Conservation (phyloP, 805 yeast genomes). For the Wickerhamomyces strasburgensis region DNA sequence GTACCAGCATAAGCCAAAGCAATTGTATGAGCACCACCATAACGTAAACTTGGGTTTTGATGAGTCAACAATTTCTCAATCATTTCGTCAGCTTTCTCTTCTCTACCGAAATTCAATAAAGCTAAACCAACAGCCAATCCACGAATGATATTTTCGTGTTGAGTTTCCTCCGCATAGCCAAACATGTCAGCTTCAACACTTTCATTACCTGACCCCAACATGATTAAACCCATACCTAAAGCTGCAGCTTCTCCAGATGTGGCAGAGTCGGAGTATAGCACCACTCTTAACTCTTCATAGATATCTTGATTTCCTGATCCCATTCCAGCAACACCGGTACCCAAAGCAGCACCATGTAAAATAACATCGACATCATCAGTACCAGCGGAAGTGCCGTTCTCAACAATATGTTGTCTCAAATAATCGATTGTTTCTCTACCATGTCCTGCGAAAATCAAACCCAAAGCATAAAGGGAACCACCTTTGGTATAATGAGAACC, state of each 20-base stretch:
- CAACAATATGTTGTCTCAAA: slow-evolving; percentile 66
- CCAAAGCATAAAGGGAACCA: slow-evolving; percentile 90
- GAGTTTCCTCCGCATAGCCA: slow-evolving; percentile 88
- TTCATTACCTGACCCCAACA: slow-evolving; percentile 85
- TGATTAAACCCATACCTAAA: slow-evolving; percentile 89
- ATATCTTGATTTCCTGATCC: slow-evolving; percentile 70
- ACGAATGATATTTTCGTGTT: slow-evolving; percentile 91
- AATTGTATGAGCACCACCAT: slow-evolving; percentile 92
- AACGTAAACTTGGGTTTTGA: slow-evolving; percentile 81
- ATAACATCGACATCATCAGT: slow-evolving; percentile 72
- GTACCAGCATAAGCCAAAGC: slow-evolving; percentile 98
- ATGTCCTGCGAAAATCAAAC: slow-evolving; percentile 93
- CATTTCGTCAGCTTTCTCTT: slow-evolving; percentile 67
- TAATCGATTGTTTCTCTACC: slow-evolving; percentile 83
- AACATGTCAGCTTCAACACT: slow-evolving; percentile 73
- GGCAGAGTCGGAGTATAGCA: slow-evolving; percentile 86
- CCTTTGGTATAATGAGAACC: slow-evolving; percentile 90
- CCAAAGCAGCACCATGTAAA: slow-evolving; percentile 93
- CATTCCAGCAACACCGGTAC: slow-evolving; percentile 96
- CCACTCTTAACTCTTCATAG: slow-evolving; percentile 78
- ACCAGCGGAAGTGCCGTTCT: slow-evolving; percentile 56
- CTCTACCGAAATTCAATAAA: slow-evolving; percentile 78
- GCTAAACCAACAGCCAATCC: slow-evolving; percentile 92
- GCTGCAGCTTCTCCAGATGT: slow-evolving; percentile 96
- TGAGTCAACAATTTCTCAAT: slow-evolving; percentile 64